Evolutionary conservation across 2,329 filamentous ascomycete species (phyloP), one percentile per base, ranked within the genome.

Genomic region (Furcasterigmium sp.): DNA sequence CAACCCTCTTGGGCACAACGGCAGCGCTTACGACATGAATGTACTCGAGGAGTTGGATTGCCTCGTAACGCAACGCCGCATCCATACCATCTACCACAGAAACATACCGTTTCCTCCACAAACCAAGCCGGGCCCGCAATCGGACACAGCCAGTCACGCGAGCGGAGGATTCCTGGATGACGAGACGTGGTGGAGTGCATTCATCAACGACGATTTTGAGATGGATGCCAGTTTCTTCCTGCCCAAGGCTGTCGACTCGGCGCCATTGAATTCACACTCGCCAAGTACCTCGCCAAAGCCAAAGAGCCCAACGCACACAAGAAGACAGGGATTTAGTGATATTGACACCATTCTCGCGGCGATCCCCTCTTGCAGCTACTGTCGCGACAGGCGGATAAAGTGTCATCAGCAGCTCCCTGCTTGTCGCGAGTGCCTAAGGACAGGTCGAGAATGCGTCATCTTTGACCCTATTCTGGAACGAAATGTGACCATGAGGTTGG

Each of bases 41-140:
- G 42, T 48, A 5, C 46, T 50, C 11, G 39, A 46, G 18, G 48
- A 50, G 25, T 41, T 50, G 14, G 48, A 50, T 32, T 48, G 42
- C 21, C 38, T 50, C 17, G 43, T 50, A 3, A 48, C 48, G 9
- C 48, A 50, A 14, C 40, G 48, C 2, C 48, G 48, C 21, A 43
- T 50, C 14, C 43, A 48, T 41, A 48, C 43, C 37, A 37, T 50
- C 7, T 47, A 48, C 25, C 48, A 50, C 23, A 25, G 46, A 13
- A 47, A 49, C 18, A 42, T 49, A 17, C 37, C 45, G 7, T 28
- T 45, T n/a, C 32, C 28, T 26, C 25, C 15, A 3, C 43, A 15
- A 25, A 37, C 29, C n/a, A 26, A 26, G 23, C 23, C 23, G 7
- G 23, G 23, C 23, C 23, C 23, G 23, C 23, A 26, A 11, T 26